Evolutionary conservation across 2,329 filamentous ascomycete species (phyloP).

Genomic region (Pseudocercospora crystallina): DNA sequence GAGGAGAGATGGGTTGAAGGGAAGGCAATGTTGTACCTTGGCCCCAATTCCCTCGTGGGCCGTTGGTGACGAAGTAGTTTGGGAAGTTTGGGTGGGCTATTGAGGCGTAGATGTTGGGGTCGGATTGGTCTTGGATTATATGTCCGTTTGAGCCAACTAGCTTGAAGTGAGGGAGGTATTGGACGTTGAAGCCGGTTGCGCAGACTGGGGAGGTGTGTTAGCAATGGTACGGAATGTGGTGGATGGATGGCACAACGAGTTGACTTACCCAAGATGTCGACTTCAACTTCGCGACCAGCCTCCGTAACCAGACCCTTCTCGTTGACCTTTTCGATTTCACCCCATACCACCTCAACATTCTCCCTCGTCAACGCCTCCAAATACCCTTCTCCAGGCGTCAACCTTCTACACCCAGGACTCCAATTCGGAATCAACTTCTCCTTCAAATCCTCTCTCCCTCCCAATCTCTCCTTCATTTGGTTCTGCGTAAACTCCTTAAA

Average conservation of each 20-base stretch:
- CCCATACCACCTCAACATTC: slow-evolving; percentile 29
- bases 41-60: slow-evolving; percentile 22
- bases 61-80: slow-evolving; percentile 35
- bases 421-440: slow-evolving; percentile 62
- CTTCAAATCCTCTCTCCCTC: slow-evolving; percentile 56
- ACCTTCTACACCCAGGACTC: slow-evolving; percentile 62
- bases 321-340: slow-evolving; percentile 26
- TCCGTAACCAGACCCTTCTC: slow-evolving; percentile 24
- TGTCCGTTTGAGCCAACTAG: slow-evolving; percentile 38
- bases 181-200: slow-evolving; percentile 18
- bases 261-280: slow-evolving; percentile 29
- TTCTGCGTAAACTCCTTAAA: slow-evolving; percentile 21
- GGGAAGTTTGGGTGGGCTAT: slow-evolving; percentile 31
- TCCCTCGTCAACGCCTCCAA: slow-evolving; percentile 35
- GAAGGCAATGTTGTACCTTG: slow-evolving; percentile 16
- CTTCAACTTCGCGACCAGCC: slow-evolving; percentile 20
- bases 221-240: slow-evolving; percentile 36
- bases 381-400: slow-evolving; percentile 52
- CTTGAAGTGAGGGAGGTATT: slow-evolving; percentile 35
- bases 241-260: slow-evolving; percentile 20
- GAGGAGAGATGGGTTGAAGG: too few species aligned
- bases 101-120: slow-evolving; percentile 30
- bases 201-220: not conserved
- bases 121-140: slow-evolving; percentile 28
- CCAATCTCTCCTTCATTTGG: slow-evolving; percentile 53